Base-by-base conservation (phyloP, 495 filamentous ascomycete species). In the Penicillium nucicola region DNA sequence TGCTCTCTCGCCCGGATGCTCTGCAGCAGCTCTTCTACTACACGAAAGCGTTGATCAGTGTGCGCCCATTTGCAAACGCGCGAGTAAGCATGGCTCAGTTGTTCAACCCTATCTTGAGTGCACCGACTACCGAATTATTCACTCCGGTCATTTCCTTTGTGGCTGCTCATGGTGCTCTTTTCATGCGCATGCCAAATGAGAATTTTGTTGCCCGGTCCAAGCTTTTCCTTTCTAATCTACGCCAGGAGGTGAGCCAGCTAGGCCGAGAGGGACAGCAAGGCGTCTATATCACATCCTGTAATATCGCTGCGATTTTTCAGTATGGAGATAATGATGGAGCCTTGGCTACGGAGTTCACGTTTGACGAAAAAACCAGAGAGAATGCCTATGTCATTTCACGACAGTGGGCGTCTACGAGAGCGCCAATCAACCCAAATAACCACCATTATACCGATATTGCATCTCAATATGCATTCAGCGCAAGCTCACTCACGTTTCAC, bases 21-120 rank as follows among this genome's bases (percentile, higher is more conserved):
- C 56, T 90, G 0, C 84, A 86, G 53, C 89, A 95, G 61, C 66
- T 95, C 0, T 91, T 84, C 51, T 86, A 84, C 55, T 95, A 93
- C 61, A 74, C 70, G 23, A 78, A 76, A 40, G 69, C 78, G 7
- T 61, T 82, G 19, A 65, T 74, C 28, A 70, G 69, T 50, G 53
- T 70, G 14, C 60, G 58, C 10, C 80, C 84, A 0, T 90, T 88
- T 52, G 54, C 50, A 4, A 81, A 79, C 15, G 83, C 88, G 9
- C 73, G 80, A 9, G 85, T 89, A 43, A 88, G 84, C 44, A 83
- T 92, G 45, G 66, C 80, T 58, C 86, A 86, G 1, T 67, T 92
- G 0, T 85, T 90, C 55, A 81, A 82, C 46, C 86, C 87, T 3
- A 72, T 85, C 36, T 65, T 74, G 20, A 69, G 65, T 1, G 20